Evolutionary conservation across 345 rosid genomes (phyloP).

Genomic region (Pugionium dolabratum): DNA sequence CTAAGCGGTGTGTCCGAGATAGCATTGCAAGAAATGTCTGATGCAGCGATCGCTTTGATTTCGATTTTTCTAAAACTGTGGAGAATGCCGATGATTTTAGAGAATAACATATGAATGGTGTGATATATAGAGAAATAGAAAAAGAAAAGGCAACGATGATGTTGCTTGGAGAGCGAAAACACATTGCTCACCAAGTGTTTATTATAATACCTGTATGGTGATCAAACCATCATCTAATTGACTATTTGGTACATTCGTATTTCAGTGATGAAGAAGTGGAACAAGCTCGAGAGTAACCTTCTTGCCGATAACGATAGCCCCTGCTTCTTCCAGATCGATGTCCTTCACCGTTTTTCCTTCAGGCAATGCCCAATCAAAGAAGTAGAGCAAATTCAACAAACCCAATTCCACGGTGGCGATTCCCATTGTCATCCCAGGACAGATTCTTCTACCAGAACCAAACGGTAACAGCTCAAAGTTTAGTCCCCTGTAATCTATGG

Average conservation of each 20-base stretch:
- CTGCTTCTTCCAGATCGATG: slow-evolving; percentile 31
- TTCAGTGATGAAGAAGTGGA: slow-evolving; percentile 22
- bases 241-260: neutral
- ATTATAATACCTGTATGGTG: no score
- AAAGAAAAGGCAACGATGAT: no score
- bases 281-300: slow-evolving; percentile 37
- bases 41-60: no score
- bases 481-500: slow-evolving; percentile 44
- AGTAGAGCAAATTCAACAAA: slow-evolving; percentile 31
- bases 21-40: no score
- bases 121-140: no score
- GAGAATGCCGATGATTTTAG: no score
- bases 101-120: no score
- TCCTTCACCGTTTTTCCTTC: slow-evolving; percentile 23
- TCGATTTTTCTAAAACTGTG: no score
- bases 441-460: slow-evolving; percentile 43
- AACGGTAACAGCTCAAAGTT: slow-evolving; percentile 49
- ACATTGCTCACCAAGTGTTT: neutral
- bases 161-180: neutral
- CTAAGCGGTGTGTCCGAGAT: no score
- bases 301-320: slow-evolving; percentile 25
- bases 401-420: slow-evolving; percentile 20
- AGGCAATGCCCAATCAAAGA: slow-evolving; percentile 38
- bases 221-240: neutral
- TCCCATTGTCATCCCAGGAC: slow-evolving; percentile 32